Evolutionary conservation across 2,329 filamentous ascomycete species (phyloP).

Genomic region (Pseudonectria buxi): DNA sequence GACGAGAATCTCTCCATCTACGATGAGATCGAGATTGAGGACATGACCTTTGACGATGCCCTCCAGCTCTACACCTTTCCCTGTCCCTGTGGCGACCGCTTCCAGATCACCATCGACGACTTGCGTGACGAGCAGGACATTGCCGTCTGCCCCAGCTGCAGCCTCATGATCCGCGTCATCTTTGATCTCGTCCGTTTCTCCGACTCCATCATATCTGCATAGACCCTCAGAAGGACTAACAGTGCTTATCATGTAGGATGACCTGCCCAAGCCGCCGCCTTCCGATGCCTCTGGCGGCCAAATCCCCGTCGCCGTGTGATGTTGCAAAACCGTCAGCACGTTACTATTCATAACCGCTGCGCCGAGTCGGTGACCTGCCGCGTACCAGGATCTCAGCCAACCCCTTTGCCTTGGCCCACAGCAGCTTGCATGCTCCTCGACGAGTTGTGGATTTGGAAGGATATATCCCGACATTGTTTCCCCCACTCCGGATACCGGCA

Average conservation of each 20-base stretch:
- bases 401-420: too few relatives aligned
- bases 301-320: slow-evolving; percentile 35
- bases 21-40: slow-evolving; percentile 97
- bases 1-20: slow-evolving; percentile 68
- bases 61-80: slow-evolving; percentile 92
- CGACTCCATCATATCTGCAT: neutral
- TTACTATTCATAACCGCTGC: neutral
- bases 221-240: neutral
- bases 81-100: slow-evolving; percentile 93
- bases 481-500: too few relatives aligned
- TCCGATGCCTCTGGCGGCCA: slow-evolving; percentile 26
- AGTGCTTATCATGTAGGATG: slow-evolving; percentile 29
- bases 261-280: slow-evolving; percentile 35
- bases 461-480: too few relatives aligned
- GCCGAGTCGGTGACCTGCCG: too few relatives aligned
- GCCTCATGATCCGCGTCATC: slow-evolving; percentile 91
- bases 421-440: too few relatives aligned
- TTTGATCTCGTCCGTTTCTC: slow-evolving; percentile 67
- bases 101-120: slow-evolving; percentile 82
- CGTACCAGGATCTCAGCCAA: too few relatives aligned
- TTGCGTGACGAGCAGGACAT: slow-evolving; percentile 86
- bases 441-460: too few relatives aligned
- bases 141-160: slow-evolving; percentile 95
- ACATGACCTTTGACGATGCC: slow-evolving; percentile 83
- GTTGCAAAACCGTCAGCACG: neutral